Evolutionary conservation across 2,329 filamentous ascomycete genomes (phyloP).

Genomic region (Apiospora phragmitis): DNA sequence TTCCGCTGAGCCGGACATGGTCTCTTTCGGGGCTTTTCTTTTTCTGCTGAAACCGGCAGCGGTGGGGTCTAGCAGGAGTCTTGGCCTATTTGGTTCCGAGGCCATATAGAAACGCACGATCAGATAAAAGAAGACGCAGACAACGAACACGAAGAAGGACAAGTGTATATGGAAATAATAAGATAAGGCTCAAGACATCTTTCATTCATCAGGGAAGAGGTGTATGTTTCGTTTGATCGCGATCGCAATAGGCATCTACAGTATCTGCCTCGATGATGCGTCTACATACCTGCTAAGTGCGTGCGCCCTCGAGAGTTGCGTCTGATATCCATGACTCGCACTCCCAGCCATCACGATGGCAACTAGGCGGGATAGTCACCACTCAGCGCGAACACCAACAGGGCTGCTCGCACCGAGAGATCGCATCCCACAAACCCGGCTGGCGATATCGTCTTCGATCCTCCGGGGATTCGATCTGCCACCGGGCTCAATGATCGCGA

Average conservation of each 20-base stretch:
- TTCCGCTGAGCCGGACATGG: neutral
- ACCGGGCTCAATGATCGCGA: neutral
- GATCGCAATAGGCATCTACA: neutral
- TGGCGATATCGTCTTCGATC: too few species aligned
- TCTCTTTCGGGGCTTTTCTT: neutral
- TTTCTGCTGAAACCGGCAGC: neutral
- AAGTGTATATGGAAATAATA: too few species aligned
- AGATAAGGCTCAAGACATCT: too few species aligned
- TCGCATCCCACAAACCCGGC: too few species aligned
- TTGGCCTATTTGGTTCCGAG: neutral
- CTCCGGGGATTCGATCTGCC: too few species aligned
- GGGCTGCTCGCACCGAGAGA: too few species aligned
- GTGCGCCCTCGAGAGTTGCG: neutral
- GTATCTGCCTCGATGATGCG: neutral
- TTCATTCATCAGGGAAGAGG: too few species aligned
- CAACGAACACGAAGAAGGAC: too few species aligned
- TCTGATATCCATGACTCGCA: neutral
- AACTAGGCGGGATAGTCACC: neutral
- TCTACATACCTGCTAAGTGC: neutral
- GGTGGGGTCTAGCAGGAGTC: neutral
- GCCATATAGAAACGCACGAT: neutral
- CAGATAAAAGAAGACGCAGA: neutral
- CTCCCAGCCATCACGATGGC: neutral
- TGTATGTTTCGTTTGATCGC: neutral
- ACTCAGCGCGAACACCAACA: too few species aligned